These are phyloP conservation scores for Trichomonascus vanleenenianus DNA, from an alignment of 805 yeast species.

Conservation along the genomic window DNA sequence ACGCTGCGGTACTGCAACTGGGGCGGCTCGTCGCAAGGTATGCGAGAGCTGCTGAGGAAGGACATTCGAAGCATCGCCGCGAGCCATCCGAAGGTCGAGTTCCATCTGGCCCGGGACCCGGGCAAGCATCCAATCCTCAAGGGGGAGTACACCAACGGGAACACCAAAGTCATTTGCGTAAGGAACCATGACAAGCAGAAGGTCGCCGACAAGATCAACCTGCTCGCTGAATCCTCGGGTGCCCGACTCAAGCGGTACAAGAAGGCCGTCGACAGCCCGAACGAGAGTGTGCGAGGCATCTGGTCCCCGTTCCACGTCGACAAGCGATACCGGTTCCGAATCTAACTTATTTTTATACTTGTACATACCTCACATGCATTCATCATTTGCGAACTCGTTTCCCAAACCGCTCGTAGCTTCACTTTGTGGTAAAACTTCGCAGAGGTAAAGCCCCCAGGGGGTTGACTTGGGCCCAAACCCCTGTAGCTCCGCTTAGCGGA, in stretches of 20 bases:
- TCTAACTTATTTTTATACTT: constrained; percentile 22
- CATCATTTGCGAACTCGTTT: too few species aligned
- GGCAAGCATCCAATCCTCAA: constrained; percentile 72
- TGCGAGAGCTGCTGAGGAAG: constrained; percentile 57
- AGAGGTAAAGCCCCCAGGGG: too few species aligned
- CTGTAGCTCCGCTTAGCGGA: too few species aligned
- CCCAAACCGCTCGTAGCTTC: too few species aligned
- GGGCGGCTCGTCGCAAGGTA: constrained; percentile 90
- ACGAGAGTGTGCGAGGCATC: constrained; percentile 84
- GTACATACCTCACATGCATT: too few species aligned
- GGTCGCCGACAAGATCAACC: constrained; percentile 55
- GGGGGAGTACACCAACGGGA: constrained; percentile 48
- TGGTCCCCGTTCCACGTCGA: constrained; percentile 94
- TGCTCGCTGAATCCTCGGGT: constrained; percentile 66
- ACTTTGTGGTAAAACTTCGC: too few species aligned
- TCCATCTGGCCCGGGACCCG: constrained; percentile 56
- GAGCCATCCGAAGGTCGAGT: constrained; percentile 58
- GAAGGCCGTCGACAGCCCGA: constrained; percentile 73
- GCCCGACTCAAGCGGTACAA: constrained; percentile 49
- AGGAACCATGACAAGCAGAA: constrained; percentile 58
- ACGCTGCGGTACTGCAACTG: constrained; percentile 82
- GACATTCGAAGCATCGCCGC: constrained; percentile 50
- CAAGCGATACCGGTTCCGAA: constrained; percentile 40
- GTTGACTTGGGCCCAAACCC: too few species aligned
- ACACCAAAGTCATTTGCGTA: constrained; percentile 58